Percentiles rank a stretch among this genome's conserved stretches.
Conservation (phyloP, 1,139 yeast genomes). For the Yamadazyma taylorii region DNA sequence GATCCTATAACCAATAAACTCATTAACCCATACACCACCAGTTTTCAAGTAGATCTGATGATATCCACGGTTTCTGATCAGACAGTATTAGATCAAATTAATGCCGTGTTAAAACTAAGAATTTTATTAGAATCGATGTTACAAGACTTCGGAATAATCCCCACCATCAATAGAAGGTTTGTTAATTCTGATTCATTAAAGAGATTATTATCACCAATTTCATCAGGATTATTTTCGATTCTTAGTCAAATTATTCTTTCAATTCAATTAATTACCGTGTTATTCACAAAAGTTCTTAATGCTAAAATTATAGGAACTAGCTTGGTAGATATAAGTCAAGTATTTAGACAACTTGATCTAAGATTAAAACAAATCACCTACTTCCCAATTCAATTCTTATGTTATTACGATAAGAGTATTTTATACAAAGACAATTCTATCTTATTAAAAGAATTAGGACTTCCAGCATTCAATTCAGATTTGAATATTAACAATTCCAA, state of each 20-base stretch:
- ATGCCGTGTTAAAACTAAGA: slow-evolving; percentile 29
- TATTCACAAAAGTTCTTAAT: slow-evolving; percentile 27
- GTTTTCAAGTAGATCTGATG: slow-evolving; percentile 6
- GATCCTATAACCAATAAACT: slow-evolving; percentile 7
- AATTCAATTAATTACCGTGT: slow-evolving; percentile 22
- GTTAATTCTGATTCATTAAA: not conserved
- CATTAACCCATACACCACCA: slow-evolving; percentile 6
- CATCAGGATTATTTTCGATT: slow-evolving; percentile 6
- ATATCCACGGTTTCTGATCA: slow-evolving; percentile 26
- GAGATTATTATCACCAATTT: not conserved
- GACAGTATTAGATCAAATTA: slow-evolving; percentile 33
- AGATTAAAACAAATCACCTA: slow-evolving; percentile 75
- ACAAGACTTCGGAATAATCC: slow-evolving; percentile 1
- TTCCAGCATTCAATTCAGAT: slow-evolving; percentile 39
- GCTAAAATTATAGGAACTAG: slow-evolving; percentile 19
- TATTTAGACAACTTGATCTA: slow-evolving; percentile 76
- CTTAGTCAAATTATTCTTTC: slow-evolving; percentile 15
- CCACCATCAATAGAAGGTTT: not conserved
- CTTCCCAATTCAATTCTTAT: slow-evolving; percentile 78
- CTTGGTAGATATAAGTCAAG: slow-evolving; percentile 51
- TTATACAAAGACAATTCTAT: slow-evolving; percentile 26
- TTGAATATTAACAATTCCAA: slow-evolving; percentile 57
- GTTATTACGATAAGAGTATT: slow-evolving; percentile 41
- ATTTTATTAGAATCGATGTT: slow-evolving; percentile 8
- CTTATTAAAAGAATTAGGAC: slow-evolving; percentile 26